Evolutionary conservation across 805 yeast species (phyloP).

Genomic region (Yamadazyma kitorensis): DNA sequence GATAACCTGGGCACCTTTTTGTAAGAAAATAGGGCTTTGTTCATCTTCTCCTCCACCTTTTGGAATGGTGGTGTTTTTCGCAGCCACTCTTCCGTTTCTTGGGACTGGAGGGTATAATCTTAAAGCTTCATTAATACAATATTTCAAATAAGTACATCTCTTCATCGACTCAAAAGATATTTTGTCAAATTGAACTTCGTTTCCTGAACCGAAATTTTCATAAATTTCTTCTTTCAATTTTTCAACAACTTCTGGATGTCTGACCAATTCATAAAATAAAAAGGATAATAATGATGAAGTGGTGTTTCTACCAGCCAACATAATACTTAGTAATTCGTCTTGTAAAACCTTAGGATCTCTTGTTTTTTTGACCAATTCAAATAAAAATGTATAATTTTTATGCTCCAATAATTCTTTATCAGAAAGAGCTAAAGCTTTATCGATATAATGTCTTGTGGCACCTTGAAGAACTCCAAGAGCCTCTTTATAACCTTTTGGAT

Average conservation of each 20-base stretch:
- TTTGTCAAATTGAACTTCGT: slow-evolving; percentile 15
- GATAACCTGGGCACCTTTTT: slow-evolving; percentile 41
- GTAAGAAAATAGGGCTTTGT: slow-evolving; percentile 28
- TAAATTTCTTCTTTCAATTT: slow-evolving; percentile 26
- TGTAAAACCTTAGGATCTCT: slow-evolving; percentile 34
- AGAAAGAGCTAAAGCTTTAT: slow-evolving; percentile 27
- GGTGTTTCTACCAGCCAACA: slow-evolving; percentile 39
- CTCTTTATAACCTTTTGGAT: slow-evolving; percentile 28
- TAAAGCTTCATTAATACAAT: slow-evolving; percentile 28
- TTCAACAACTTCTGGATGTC: slow-evolving; percentile 28
- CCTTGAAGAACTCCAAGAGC: slow-evolving; percentile 27
- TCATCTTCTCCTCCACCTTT: slow-evolving; percentile 29
- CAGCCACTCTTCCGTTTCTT: slow-evolving; percentile 28
- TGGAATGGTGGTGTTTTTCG: slow-evolving; percentile 28
- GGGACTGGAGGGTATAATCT: slow-evolving; percentile 35
- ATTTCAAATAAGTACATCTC: slow-evolving; percentile 30
- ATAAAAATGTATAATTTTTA: slow-evolving; percentile 30
- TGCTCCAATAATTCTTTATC: slow-evolving; percentile 25
- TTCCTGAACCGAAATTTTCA: slow-evolving; percentile 22
- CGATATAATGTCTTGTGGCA: slow-evolving; percentile 27
- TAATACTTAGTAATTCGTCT: slow-evolving; percentile 38
- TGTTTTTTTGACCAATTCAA: slow-evolving; percentile 38
- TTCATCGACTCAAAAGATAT: slow-evolving; percentile 35
- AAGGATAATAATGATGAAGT: slow-evolving; percentile 34
- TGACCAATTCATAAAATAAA: slow-evolving; percentile 29